These are phyloP conservation scores for Kodamaea kaohsiungensis DNA, from an alignment of 805 yeast genomes.

Conservation along the genomic window DNA sequence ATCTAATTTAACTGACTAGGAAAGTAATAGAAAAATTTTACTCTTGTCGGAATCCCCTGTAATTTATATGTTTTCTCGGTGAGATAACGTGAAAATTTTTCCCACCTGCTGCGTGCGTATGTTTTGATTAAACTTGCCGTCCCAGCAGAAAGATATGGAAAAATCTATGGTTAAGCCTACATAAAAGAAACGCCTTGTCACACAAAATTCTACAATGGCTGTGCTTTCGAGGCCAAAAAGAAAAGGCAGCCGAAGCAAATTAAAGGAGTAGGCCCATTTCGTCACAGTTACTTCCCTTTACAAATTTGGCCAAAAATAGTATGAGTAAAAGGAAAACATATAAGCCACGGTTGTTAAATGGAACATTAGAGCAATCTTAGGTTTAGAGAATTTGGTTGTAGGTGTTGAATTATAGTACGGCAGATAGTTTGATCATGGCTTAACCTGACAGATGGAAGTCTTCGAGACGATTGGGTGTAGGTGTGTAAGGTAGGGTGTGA, in stretches of 20 bases:
- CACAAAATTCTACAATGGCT: neutral
- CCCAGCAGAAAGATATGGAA: neutral
- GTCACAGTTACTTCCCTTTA: slow-evolving; percentile 6
- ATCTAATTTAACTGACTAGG: neutral
- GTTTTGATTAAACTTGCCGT: neutral
- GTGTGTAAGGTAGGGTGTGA: neutral
- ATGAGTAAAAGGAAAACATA: neutral
- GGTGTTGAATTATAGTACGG: no score
- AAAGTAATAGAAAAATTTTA: neutral
- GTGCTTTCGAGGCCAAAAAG: neutral
- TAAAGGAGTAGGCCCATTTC: slow-evolving; percentile 5
- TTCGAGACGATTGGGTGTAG: no score
- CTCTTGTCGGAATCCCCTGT: neutral
- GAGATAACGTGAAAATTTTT: slow-evolving; percentile 5
- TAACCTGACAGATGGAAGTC: no score
- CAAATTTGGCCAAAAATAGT: slow-evolving; percentile 7
- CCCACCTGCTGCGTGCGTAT: neutral
- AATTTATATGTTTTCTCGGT: neutral
- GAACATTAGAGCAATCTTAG: neutral
- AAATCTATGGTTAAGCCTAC: neutral
- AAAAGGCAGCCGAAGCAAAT: neutral
- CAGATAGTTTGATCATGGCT: no score
- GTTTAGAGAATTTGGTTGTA: no score
- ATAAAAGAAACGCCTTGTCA: neutral
- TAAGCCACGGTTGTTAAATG: neutral